Percentiles rank a stretch among this genome's conserved stretches.
Evolutionary conservation across 2,329 filamentous ascomycete genomes (phyloP).

Genomic region (Colletotrichum zoysiae): DNA sequence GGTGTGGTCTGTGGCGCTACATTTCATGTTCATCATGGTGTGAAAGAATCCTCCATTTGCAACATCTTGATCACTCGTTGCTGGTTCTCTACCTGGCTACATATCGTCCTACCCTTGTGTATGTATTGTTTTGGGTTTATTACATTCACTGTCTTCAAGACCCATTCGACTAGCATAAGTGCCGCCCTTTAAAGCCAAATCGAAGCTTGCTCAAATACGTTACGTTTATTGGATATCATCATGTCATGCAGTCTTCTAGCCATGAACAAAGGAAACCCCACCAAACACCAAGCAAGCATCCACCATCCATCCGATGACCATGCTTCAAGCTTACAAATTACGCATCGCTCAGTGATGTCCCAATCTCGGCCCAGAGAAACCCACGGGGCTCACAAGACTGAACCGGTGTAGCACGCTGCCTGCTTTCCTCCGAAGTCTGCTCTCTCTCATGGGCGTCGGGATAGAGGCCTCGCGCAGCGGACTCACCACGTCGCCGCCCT

Average conservation of each 20-base stretch:
- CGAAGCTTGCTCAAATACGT: neutral
- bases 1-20: too few species aligned
- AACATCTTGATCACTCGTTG: neutral
- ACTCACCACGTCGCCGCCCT: constrained; percentile 42
- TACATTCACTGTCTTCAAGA: neutral
- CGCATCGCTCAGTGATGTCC: constrained; percentile 4
- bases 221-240: constrained; percentile 21
- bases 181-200: too few species aligned
- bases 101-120: neutral
- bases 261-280: neutral
- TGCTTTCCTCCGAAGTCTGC: constrained; percentile 36
- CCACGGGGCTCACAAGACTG: constrained; percentile 34
- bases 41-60: too few species aligned
- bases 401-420: constrained; percentile 39
- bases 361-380: constrained; percentile 10
- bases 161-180: too few species aligned
- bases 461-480: constrained; percentile 37
- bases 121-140: neutral
- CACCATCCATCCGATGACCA: neutral
- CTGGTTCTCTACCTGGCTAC: neutral
- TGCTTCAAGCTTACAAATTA: neutral
- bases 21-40: too few species aligned
- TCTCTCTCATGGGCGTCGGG: constrained; percentile 1
- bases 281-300: neutral
- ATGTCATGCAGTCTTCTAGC: constrained; percentile 3